Evolutionary conservation across 2,329 filamentous ascomycete genomes (phyloP), one percentile per base, ranked within the genome.

Genomic region (Pseudogymnoascus sp.): DNA sequence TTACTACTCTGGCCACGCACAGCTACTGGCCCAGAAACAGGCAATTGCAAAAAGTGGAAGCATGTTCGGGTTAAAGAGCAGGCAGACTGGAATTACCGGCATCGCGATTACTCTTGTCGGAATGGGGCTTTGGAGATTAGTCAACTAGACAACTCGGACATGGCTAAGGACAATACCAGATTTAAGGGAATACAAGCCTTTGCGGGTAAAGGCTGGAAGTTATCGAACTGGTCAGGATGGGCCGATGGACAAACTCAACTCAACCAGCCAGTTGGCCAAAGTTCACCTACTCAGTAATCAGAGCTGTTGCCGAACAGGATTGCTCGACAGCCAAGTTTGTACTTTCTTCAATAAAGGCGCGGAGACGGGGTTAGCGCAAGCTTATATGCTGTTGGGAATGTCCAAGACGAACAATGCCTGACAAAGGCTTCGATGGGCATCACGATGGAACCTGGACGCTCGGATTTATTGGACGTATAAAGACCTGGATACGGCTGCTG

Each of bases 1-100:
- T 74, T 93, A 92, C 76, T 79, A 86, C 65, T 89, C 88, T 2
- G 90, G 90, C 63, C 88, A 87, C 75, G 79, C 80, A 60, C 89
- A 93, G 74, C 83, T 95, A 31, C 81, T 86, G 69, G 79, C 81
- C 69, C 87, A 90, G 72, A 81, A 83, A 65, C 79, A 80, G n/a
- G 75, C 78, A 64, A 90, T 93, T 65, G 75, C 91, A 63, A 80
- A 83, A 71, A 89, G 88, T 76, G 83, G 84, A 55, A 88, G 87
- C 25, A 81, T 85, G 68, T 87, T 92, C 71, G 88, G 89, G 64
- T 87, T 92, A 81, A 83, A 83, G 65, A 88, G 87, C 68, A 83
- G 90, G 64, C 83, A 83, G 69, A 69, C 85, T 38, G 89, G 88
- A 52, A 88, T 93, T 65, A 79, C 84, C 3, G 79, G 81, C 28